Conservation (phyloP, 768 basidiomycete species). For the Boletus fagicola region DNA sequence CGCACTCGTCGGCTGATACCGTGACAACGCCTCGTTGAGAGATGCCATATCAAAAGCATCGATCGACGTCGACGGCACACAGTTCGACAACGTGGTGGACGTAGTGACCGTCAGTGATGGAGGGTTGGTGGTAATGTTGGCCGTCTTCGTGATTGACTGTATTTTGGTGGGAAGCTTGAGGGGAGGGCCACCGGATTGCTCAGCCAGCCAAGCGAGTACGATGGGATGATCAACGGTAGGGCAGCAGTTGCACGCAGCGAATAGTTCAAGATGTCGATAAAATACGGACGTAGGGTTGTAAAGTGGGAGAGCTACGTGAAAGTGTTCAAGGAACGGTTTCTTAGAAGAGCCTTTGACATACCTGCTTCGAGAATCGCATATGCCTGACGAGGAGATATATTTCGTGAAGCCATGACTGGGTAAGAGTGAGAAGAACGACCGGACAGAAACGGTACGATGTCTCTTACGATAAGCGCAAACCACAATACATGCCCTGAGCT, state of each 20-base stretch:
- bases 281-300: constrained; percentile 51
- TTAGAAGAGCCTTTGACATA: constrained; percentile 16
- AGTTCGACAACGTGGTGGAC: constrained; percentile 5
- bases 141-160: constrained; percentile 8
- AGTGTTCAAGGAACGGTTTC: neutral
- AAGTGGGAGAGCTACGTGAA: constrained; percentile 45
- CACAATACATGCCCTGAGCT: constrained; percentile 52
- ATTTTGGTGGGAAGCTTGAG: constrained; percentile 14
- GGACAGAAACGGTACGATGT: neutral
- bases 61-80: constrained; percentile 6
- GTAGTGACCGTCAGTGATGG: constrained; percentile 16
- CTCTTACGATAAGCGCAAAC: constrained; percentile 52
- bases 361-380: constrained; percentile 43
- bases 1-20: constrained; percentile 21
- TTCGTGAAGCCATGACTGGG: constrained; percentile 48
- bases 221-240: constrained; percentile 43
- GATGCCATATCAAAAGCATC: constrained; percentile 26
- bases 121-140: neutral
- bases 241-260: constrained; percentile 39
- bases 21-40: constrained; percentile 28
- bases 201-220: constrained; percentile 39
- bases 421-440: constrained; percentile 1
- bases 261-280: constrained; percentile 46
- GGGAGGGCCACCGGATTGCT: constrained; percentile 23
- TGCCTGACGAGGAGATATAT: constrained; percentile 40